A percentile compares a stretch with the other conserved stretches of the same genome.
These are phyloP conservation scores for Codiaeum variegatum DNA, from an alignment of 441 rosid genomes.

Conservation along the genomic window DNA sequence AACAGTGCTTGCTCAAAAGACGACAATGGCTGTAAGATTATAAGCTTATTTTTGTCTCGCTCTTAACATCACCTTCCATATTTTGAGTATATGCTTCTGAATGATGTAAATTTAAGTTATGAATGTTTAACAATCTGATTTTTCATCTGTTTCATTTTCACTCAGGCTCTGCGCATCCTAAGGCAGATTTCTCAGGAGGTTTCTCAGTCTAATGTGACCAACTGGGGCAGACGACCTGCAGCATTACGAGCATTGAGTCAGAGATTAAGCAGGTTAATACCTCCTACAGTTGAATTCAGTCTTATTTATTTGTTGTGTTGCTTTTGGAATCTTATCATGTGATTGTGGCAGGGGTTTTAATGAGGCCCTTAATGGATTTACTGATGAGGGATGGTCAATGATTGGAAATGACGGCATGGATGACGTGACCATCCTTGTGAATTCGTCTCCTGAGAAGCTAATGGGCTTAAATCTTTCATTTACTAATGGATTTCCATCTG, in stretches of 20 bases:
- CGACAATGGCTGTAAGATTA: conserved; percentile 78
- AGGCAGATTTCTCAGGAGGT: conserved; percentile 91
- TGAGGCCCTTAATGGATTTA: conserved; percentile 90
- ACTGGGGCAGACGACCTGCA: conserved; percentile 93
- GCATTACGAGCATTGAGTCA: conserved; percentile 87
- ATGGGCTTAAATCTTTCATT: conserved; percentile 85
- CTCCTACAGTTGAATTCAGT: not conserved
- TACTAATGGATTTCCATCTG: conserved; percentile 74
- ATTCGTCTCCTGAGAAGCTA: conserved; percentile 87
- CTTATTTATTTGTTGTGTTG: conserved; percentile 5
- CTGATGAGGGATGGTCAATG: conserved; percentile 95
- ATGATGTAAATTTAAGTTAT: not conserved
- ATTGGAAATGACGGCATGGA: conserved; percentile 88
- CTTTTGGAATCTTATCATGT: conserved; percentile 21
- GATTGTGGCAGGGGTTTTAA: conserved; percentile 68
- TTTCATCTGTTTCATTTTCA: conserved; percentile 9
- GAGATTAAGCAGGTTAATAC: conserved; percentile 80
- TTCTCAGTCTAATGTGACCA: conserved; percentile 72
- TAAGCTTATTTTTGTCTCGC: not conserved
- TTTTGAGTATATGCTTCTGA: not conserved
- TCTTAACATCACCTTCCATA: not conserved
- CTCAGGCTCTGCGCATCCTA: conserved; percentile 82
- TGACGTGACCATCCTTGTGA: conserved; percentile 84
- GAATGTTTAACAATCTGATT: not conserved
- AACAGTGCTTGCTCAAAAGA: conserved; percentile 88